Evolutionary conservation across 495 filamentous ascomycete species (phyloP).

Genomic region (Aspergillus mulundensis): DNA sequence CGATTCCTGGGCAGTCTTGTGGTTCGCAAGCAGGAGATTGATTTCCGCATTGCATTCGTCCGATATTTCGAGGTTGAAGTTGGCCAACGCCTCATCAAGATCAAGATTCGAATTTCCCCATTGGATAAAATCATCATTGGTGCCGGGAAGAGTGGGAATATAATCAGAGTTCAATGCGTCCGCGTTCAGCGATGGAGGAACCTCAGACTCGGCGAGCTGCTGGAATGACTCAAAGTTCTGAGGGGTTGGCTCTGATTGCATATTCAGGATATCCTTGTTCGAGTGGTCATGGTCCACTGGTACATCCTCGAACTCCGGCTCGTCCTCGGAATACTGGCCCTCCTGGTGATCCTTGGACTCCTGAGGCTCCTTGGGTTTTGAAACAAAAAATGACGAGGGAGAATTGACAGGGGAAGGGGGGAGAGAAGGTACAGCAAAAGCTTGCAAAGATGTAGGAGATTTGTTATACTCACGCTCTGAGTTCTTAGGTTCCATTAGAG

Average conservation of each 20-base stretch:
- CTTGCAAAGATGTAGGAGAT: not conserved
- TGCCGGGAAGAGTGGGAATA: no score
- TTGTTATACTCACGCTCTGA: constrained; percentile 10
- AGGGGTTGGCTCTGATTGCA: no score
- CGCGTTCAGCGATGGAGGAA: not conserved
- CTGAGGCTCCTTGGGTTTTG: not conserved
- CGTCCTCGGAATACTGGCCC: not conserved
- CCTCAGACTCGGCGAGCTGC: not conserved
- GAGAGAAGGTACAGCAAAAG: not conserved
- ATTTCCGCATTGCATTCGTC: no score
- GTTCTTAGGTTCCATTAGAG: constrained; percentile 11
- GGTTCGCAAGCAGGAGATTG: no score
- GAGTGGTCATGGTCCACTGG: not conserved
- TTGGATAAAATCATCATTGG: no score
- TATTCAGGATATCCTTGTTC: no score
- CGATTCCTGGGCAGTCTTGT: no score
- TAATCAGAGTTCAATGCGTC: no score
- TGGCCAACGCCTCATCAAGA: no score
- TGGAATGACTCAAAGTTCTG: not conserved
- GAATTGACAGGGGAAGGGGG: not conserved
- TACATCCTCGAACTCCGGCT: not conserved
- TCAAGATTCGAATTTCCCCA: no score
- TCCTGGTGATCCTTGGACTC: not conserved
- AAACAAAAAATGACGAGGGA: not conserved
- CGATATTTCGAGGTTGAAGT: no score